Base-by-base conservation (phyloP, 1,139 yeast genomes). In the Wickerhamomyces sp. region DNA sequence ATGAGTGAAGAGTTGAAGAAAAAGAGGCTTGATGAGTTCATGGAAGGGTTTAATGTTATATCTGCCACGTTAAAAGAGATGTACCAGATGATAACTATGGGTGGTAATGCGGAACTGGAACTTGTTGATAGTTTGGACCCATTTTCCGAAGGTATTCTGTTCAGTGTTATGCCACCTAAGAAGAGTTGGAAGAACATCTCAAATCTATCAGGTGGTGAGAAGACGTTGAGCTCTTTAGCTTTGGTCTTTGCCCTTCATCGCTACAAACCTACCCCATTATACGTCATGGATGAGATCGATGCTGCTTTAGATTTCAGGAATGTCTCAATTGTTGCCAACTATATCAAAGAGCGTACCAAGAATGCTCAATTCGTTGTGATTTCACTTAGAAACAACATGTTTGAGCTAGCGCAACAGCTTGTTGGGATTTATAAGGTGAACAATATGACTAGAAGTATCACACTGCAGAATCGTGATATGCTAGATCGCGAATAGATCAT, bases 1-100 rank as follows among this genome's bases (percentile, higher is more conserved):
- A 69, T 71, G 46, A 76, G 84, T 48, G 96, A 89, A 58, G 84
- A 81, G 30, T 69, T 90, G 55, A 84, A 85, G 60, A 76, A 83
- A 45, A 80, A 76, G 51, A 75, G 99, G 45, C 72, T 86, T 45
- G 90, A 84, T 52, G 97, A 94, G 64, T 94, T 94, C 60, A 89
- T 90, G 95, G 81, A 79, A 52, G 99, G 99, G 0, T 93, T 94
- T 68, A 80, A 83, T 55, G 74, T 81, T 31, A 94, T 94, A 34
- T 90, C 98, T 1, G 73, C 83, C 65, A 87, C 96, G 8, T 75
- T 94, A 52, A 93, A 93, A 64, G 97, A 89, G 59, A 91, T 94
- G 98, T 94, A 94, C 61, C 95, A 91, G 60, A 88, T 93, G 95
- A 93, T 94, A 50, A 94, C 99, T 0, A 90, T 93, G 95, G 99